Evolutionary conservation across 768 basidiomycete species (phyloP), one percentile per base, ranked within the genome.

Genomic region (Phylloporus scabripes): DNA sequence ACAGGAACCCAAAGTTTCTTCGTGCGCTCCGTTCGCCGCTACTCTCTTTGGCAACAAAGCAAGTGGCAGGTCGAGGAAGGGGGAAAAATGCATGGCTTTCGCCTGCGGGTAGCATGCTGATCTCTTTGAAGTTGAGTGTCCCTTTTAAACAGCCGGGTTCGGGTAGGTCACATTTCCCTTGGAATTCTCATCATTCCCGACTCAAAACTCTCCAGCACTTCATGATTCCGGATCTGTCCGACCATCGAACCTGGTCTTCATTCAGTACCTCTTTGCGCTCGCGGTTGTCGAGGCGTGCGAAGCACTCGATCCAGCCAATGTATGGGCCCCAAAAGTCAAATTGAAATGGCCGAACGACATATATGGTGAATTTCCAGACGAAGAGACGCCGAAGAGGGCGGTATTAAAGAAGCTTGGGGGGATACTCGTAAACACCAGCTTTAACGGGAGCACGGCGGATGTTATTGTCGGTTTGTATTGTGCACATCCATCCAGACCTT

Each of bases 311-410:
- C 72, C 85, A 0, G 80, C 49, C 39, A 20, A 64, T 48, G 20
- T 15, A 29, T 73, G 70, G 44, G 83, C 80, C 11, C 69, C 79
- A 2, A 73, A 73, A 12, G 78, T 96, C 10, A 75, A 83, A 34
- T 71, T 98, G 21, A 98, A 97, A 66, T 98, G 96, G 96, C 96
- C 95, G 17, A 98, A 98, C 60, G 96, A 98, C 58, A 72, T 99
- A 4, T 97, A 97, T 59, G 87, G 83, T 2, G 74, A 82, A 34
- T 72, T 75, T 34, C 80, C 72, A 29, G 69, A 65, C 4, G 71
- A 64, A 2, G 72, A 70, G 5, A 11, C 45, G 5, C 5, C 23
- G 29, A 52, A 29, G 17, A 39, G 34, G 1, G 70, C 70, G 17
- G 79, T 80, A 55, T 67, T 68, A 49, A 83, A 78, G 67, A 98